These are phyloP conservation scores for Penium margaritaceum DNA, from an alignment of 139 green algal genomes.

Conservation along the genomic window DNA sequence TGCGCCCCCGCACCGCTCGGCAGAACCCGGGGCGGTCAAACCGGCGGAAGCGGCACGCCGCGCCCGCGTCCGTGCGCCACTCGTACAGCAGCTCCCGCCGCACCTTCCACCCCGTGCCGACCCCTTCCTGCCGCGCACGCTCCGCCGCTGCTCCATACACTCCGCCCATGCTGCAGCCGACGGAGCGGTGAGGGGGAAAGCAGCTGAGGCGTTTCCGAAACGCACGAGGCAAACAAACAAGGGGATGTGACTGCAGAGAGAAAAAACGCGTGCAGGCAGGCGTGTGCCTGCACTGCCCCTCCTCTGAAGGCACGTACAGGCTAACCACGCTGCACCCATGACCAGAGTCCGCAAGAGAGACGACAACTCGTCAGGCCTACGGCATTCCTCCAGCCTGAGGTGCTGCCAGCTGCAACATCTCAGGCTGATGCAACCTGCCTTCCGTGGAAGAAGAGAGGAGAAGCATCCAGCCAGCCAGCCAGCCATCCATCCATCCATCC, in stretches of 20 bases:
- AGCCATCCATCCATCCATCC: no score
- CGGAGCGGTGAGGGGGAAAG: background rate
- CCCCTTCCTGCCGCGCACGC: background rate
- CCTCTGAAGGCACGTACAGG: no score
- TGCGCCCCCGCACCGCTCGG: conserved; percentile 6
- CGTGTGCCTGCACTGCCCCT: no score
- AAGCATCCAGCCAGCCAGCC: no score
- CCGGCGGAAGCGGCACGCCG: conserved; percentile 2
- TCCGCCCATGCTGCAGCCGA: background rate
- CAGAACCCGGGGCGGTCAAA: conserved; percentile 17
- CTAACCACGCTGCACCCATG: no score
- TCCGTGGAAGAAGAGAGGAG: no score
- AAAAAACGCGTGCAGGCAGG: background rate
- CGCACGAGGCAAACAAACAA: background rate
- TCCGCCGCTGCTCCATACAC: conserved; percentile 13
- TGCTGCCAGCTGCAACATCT: no score
- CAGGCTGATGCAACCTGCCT: no score
- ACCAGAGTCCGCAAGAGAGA: no score
- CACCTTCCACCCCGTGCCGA: conserved; percentile 8
- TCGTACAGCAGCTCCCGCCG: conserved; percentile 17
- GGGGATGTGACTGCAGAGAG: background rate
- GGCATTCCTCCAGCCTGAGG: no score
- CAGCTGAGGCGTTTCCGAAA: background rate
- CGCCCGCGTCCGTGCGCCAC: background rate
- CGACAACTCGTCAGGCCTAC: no score